These are phyloP conservation scores for Davidsoniella neocaledoniae DNA, from an alignment of 2,329 filamentous ascomycete genomes.

Conservation along the genomic window DNA sequence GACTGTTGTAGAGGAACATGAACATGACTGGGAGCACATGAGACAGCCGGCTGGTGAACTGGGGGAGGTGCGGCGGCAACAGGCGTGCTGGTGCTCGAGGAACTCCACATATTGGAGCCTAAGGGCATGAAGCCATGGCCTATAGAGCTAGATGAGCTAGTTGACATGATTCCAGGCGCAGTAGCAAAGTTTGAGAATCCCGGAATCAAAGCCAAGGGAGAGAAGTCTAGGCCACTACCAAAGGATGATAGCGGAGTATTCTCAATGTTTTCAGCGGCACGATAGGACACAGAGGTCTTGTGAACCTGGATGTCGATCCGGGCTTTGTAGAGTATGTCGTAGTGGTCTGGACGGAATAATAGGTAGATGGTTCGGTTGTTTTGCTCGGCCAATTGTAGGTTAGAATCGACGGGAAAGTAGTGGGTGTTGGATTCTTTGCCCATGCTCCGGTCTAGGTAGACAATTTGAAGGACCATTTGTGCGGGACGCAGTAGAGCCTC, in stretches of 20 bases:
- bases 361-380: conserved; percentile 38
- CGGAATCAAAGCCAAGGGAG: conserved; percentile 30
- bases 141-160: conserved; percentile 14
- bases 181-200: conserved; percentile 22
- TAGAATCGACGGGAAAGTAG: conserved; percentile 41
- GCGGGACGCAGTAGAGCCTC: conserved; percentile 66
- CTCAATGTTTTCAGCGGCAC: conserved; percentile 27
- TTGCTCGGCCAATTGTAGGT: conserved; percentile 25
- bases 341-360: conserved; percentile 64
- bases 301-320: conserved; percentile 17
- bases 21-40: not conserved
- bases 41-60: not conserved
- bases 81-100: not conserved
- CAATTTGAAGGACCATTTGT: conserved; percentile 67
- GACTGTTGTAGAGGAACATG: not conserved
- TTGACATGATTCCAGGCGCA: conserved; percentile 8
- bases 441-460: conserved; percentile 75
- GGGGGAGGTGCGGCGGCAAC: no score
- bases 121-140: conserved; percentile 19
- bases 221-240: conserved; percentile 24
- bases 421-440: conserved; percentile 61
- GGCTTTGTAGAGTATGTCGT: conserved; percentile 76
- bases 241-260: conserved; percentile 26
- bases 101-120: not conserved
- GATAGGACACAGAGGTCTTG: conserved; percentile 39